Percentiles rank a stretch among this genome's conserved stretches.
Evolutionary conservation across 352 stramenopile species (phyloP).

Genomic region (Thalassiosira livingstoniorum): DNA sequence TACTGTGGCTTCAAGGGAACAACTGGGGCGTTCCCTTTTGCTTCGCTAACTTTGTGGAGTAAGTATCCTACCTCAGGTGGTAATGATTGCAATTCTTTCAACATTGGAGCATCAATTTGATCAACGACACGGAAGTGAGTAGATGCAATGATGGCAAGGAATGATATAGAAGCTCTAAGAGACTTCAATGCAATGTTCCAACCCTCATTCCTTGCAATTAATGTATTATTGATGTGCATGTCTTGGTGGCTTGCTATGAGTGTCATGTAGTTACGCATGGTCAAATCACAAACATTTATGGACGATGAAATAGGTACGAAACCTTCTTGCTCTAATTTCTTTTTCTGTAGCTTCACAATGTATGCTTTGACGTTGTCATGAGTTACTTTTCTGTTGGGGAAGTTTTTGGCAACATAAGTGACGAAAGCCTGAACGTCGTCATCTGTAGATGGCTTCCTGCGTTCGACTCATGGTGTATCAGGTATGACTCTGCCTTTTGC

Average conservation of each 20-base stretch:
- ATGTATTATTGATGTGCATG: too few relatives aligned
- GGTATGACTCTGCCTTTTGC: too few relatives aligned
- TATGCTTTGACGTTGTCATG: not conserved
- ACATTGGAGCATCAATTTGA: not conserved
- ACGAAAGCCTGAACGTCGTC: not conserved
- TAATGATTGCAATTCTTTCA: conserved; percentile 2
- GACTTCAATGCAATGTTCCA: too few relatives aligned
- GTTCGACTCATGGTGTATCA: conserved; percentile 85
- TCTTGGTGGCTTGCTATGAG: too few relatives aligned
- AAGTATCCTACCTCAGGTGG: not conserved
- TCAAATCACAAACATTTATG: too few relatives aligned
- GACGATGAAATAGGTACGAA: too few relatives aligned
- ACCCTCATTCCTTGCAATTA: too few relatives aligned
- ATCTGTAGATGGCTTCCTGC: conserved; percentile 75
- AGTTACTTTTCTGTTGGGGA: not conserved
- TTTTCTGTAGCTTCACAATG: too few relatives aligned
- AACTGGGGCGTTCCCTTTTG: not conserved
- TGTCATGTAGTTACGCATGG: too few relatives aligned
- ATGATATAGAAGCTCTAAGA: not conserved
- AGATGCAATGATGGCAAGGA: not conserved
- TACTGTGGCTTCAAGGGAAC: not conserved
- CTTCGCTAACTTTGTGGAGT: not conserved
- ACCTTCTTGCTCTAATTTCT: too few relatives aligned
- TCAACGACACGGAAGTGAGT: conserved; percentile 2
- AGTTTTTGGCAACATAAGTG: not conserved